phyloP scores from a whole-genome alignment of 2,329 filamentous ascomycete species.

The Epichloe elymi region DNA sequence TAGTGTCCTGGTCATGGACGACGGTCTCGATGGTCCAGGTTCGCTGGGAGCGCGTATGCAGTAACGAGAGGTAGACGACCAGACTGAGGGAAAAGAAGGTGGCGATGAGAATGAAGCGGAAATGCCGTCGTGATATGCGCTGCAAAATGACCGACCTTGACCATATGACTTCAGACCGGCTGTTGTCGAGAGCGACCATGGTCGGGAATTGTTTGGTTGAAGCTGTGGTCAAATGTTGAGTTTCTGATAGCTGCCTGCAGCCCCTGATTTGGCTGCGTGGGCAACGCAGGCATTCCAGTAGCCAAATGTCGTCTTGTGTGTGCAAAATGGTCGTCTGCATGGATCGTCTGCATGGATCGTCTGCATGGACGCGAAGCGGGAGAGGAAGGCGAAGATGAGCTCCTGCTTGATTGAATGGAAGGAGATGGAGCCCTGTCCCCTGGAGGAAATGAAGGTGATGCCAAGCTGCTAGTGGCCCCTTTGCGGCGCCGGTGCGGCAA shows the following conservation, averaged over 20 bases:
- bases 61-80: background rate
- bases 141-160: background rate
- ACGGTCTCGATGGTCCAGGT: conserved; percentile 4
- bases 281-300: background rate
- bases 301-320: too few relatives aligned
- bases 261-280: background rate
- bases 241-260: background rate
- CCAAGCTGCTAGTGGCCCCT: too few relatives aligned
- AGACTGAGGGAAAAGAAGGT: background rate
- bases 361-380: too few relatives aligned
- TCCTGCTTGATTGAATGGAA: too few relatives aligned
- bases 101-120: background rate
- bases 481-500: too few relatives aligned
- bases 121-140: conserved; percentile 1
- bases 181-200: background rate
- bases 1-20: conserved; percentile 4
- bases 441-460: too few relatives aligned
- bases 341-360: too few relatives aligned
- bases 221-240: background rate
- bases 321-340: too few relatives aligned
- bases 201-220: background rate
- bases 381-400: too few relatives aligned
- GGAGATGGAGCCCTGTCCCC: too few relatives aligned
- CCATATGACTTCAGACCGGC: background rate
- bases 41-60: background rate